These are phyloP conservation scores for Actinidia chinensis DNA, from an alignment of 179 eudicot species.

Conservation along the genomic window DNA sequence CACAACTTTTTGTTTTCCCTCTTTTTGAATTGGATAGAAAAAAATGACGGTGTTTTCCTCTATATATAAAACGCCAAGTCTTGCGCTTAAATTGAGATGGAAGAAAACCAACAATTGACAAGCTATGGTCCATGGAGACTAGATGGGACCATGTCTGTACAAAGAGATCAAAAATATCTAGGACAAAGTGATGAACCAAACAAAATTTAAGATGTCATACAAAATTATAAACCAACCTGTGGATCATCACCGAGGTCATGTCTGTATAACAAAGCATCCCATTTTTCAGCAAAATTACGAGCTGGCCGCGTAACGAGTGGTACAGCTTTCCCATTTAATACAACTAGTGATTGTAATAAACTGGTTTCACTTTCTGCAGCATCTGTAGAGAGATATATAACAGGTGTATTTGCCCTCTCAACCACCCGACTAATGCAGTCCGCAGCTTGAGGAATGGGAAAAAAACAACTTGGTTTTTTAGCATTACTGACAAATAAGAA, in stretches of 20 bases:
- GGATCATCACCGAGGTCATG: constrained; percentile 68
- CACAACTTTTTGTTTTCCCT: not conserved
- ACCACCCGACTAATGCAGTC: constrained; percentile 77
- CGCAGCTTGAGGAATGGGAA: constrained; percentile 93
- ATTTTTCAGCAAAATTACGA: constrained; percentile 81
- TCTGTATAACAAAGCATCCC: constrained; percentile 96
- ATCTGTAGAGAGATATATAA: constrained; percentile 92
- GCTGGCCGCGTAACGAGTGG: constrained; percentile 82
- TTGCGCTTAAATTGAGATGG: not conserved
- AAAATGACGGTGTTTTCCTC: not conserved
- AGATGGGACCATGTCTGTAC: not conserved
- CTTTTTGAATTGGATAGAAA: not conserved
- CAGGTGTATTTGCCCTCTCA: constrained; percentile 73
- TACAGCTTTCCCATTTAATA: constrained; percentile 63
- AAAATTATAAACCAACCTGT: constrained; percentile 55
- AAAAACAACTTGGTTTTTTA: constrained; percentile 87
- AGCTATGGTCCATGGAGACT: not conserved
- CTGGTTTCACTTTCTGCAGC: constrained; percentile 96
- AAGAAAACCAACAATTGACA: not conserved
- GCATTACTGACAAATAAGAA: constrained; percentile 61
- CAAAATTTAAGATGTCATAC: not conserved
- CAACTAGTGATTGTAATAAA: constrained; percentile 69
- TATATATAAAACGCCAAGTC: not conserved
- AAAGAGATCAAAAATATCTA: not conserved
- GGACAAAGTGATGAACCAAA: not conserved